phyloP scores from a whole-genome alignment of 2,329 filamentous ascomycete genomes.

The Clarireedia paspali region DNA sequence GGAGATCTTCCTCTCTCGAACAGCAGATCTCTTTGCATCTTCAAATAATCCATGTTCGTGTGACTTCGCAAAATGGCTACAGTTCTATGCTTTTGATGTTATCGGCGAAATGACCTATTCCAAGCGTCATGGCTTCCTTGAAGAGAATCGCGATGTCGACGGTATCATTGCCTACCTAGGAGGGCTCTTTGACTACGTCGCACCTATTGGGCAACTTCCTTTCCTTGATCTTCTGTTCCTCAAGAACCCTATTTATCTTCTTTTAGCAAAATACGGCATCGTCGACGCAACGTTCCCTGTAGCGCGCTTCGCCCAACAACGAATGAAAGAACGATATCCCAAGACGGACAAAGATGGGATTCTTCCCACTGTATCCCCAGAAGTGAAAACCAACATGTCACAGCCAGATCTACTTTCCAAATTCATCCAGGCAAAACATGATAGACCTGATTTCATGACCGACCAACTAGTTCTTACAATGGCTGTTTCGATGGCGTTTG shows the following conservation, averaged over 20 bases:
- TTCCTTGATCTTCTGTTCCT: conserved; percentile 60
- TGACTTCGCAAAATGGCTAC: conserved; percentile 65
- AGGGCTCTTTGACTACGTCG: conserved; percentile 62
- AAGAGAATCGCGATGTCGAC: conserved; percentile 67
- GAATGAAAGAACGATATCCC: conserved; percentile 55
- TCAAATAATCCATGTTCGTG: conserved; percentile 31
- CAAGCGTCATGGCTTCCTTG: conserved; percentile 67
- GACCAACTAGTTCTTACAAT: conserved; percentile 62
- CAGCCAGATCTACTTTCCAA: conserved; percentile 60
- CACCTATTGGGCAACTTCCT: conserved; percentile 68
- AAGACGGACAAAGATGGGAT: conserved; percentile 4
- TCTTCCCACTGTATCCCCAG: conserved; percentile 15
- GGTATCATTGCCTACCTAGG: conserved; percentile 61
- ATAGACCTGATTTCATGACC: conserved; percentile 64
- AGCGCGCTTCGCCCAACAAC: conserved; percentile 60
- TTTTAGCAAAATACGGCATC: conserved; percentile 59
- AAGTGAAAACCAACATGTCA: conserved; percentile 21
- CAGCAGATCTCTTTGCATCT: conserved; percentile 45
- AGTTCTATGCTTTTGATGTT: conserved; percentile 77
- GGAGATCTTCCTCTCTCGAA: conserved; percentile 60
- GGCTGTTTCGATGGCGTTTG: conserved; percentile 65
- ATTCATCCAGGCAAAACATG: conserved; percentile 60
- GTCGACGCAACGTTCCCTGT: conserved; percentile 64
- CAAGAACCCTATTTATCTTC: conserved; percentile 68
- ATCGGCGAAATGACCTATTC: conserved; percentile 72